phyloP scores from a whole-genome alignment of 768 basidiomycete genomes.

The Psilocybe subaeruginosa region DNA sequence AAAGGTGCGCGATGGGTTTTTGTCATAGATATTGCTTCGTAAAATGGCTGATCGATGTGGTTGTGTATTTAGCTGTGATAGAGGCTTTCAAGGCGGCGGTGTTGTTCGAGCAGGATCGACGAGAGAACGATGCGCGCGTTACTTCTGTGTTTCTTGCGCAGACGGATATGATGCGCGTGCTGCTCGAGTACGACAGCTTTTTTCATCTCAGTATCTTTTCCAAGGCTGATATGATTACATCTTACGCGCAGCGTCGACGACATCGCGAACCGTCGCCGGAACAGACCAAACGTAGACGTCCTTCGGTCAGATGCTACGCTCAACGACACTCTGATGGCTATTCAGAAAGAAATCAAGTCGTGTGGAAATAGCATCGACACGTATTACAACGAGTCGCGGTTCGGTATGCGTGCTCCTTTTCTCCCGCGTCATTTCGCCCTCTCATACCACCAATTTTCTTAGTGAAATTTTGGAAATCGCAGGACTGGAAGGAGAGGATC shows the following conservation, averaged over 20 bases:
- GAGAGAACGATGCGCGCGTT: constrained; percentile 21
- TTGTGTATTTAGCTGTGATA: constrained; percentile 8
- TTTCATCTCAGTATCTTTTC: background rate
- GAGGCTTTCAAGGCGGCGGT: constrained; percentile 18
- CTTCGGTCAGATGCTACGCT: constrained; percentile 6
- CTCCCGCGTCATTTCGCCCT: background rate
- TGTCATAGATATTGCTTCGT: background rate
- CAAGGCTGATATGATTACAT: background rate
- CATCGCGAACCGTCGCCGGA: background rate
- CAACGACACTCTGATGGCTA: constrained; percentile 9
- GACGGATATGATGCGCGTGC: constrained; percentile 22
- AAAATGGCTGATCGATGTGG: background rate
- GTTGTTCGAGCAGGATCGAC: constrained; percentile 18
- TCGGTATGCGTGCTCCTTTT: constrained; percentile 16
- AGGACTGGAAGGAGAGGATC: constrained; percentile 25
- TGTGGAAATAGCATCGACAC: constrained; percentile 28
- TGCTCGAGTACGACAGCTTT: constrained; percentile 16
- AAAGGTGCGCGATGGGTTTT: constrained; percentile 2
- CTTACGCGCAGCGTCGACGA: constrained; percentile 3
- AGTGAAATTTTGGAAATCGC: constrained; percentile 24
- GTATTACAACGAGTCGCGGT: constrained; percentile 22
- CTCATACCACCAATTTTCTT: background rate
- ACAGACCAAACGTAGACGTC: background rate
- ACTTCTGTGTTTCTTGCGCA: constrained; percentile 17
- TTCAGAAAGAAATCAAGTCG: constrained; percentile 19